Base-by-base conservation (phyloP, 2,329 filamentous ascomycete species). In the Trichoderma sp. region DNA sequence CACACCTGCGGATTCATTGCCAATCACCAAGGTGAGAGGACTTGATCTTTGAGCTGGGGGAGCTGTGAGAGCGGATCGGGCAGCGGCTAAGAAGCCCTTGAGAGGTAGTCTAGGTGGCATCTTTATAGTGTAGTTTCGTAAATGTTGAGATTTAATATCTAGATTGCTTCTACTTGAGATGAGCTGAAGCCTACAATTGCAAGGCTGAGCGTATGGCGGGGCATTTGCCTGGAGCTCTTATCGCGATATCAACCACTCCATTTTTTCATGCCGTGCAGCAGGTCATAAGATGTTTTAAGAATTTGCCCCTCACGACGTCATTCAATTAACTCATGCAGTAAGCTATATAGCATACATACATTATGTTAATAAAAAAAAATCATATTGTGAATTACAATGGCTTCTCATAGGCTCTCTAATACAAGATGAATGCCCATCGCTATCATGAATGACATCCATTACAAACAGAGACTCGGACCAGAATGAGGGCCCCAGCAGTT, bases 1-100 rank as follows among this genome's bases (percentile, higher is more conserved):
- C 39, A 43, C 78, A 89, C 90, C 90, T 71, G 89, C 90, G 26
- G 90, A 90, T 79, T 92, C 90, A 74, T 92, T 92, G 56, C 90
- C 90, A 9, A 91, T 84, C 4, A 92, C 89, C 76, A 92, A 86
- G 3, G 86, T 89, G 69, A 91, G 75, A 2, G 88, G 87, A 4
- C 77, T 79, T 1, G 81, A 75, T 15, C 85, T 81, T 73, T 86
- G 84, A 5, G 83, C 76, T 1, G 83, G 79, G 2, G 86, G 83
- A 5, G 82, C 80, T 2, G 81, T 76, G 30, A 91, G 78, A 2
- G 85, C 84, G 12, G 80, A 80, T 69, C 84, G 84, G 24, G 88
- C 88, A 1, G 82, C 81, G 5, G 83, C 80, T 6, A 91, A 81
- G 75, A 90, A 91, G 21, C 82, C 79, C 39, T 81, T 78, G 43